Base-by-base conservation (phyloP, 2,329 filamentous ascomycete species). In the Thelonectria rubi region DNA sequence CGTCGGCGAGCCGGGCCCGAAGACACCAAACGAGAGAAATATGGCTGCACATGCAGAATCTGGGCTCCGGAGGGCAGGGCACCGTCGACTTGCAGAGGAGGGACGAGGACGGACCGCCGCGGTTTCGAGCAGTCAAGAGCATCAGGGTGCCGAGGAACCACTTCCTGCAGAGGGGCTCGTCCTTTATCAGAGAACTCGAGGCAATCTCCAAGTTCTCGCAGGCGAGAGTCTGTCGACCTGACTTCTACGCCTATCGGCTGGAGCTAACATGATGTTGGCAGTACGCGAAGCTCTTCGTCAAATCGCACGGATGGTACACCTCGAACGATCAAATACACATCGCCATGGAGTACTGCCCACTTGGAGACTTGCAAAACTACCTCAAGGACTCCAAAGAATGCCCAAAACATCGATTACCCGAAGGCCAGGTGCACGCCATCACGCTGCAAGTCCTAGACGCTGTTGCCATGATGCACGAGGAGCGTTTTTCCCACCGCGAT, bases 141-240 rank as follows among this genome's bases (percentile, higher is more conserved):
- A 54, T 54, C 12, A 34, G 26, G 10, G 17, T 54, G 10, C 20
- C 51, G 6, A 18, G 34, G 26, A n/a, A 17, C 6, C 40, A 54
- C 9, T 24, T 11, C 17, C 18, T 32, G 12, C 10, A 12, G 5
- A 45, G 9, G 1, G 15, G 15, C 4, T n/a, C 30, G 8, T 9
- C 26, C 5, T 34, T 34, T 11, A 26, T 46, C 26, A 24, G 51
- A 1, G 51, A 54, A 14, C 51, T 54, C 7, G 51, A 54, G 18
- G 51, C 51, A 1, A 45, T 54, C 9, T 42, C n/a, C n/a, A 55
- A 55, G 24, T 55, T 55, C 34, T 55, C 53, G 8, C 43, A 55
- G 17, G 32, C 30, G 42, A 49, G 20, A 20, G 53, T 49, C 3
- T 26, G 18, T 42, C n/a, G 3, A 3, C 10, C n/a, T 8, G 37